phyloP scores from a whole-genome alignment of 2,329 filamentous ascomycete species.

The Fusarium neocosmosporiellum region DNA sequence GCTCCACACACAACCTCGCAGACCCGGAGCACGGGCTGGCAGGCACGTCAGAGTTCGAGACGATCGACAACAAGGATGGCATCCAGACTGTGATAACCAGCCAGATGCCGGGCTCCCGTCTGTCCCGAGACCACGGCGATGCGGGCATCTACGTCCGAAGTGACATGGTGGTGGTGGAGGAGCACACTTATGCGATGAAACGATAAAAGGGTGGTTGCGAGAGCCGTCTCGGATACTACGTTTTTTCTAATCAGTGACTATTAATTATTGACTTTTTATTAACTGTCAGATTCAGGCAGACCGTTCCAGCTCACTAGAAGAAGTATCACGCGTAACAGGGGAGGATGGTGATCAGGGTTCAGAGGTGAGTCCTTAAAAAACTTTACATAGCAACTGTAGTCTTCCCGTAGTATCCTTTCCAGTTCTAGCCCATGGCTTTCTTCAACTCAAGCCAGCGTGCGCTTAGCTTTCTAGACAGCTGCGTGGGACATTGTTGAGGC shows the following conservation, averaged over 20 bases:
- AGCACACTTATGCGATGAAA: slow-evolving; percentile 19
- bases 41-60: slow-evolving; percentile 24
- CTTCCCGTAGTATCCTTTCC: background rate
- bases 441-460: background rate
- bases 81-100: slow-evolving; percentile 30
- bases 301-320: background rate
- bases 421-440: background rate
- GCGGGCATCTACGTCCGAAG: slow-evolving; percentile 30
- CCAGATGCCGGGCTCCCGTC: background rate
- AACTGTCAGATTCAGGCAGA: background rate
- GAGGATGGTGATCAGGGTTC: background rate
- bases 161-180: slow-evolving; percentile 32
- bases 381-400: background rate
- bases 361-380: background rate
- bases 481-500: background rate
- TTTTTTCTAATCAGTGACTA: background rate
- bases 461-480: background rate
- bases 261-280: slow-evolving; percentile 6
- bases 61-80: slow-evolving; percentile 7
- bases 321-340: background rate
- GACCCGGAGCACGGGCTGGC: slow-evolving; percentile 23
- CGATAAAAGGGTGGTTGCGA: slow-evolving; percentile 5
- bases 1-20: slow-evolving; percentile 38
- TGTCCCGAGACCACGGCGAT: slow-evolving; percentile 17
- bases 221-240: background rate